phyloP scores from a whole-genome alignment of 1,284 basidiomycete species.

The Taiwanofungus camphoratus region DNA sequence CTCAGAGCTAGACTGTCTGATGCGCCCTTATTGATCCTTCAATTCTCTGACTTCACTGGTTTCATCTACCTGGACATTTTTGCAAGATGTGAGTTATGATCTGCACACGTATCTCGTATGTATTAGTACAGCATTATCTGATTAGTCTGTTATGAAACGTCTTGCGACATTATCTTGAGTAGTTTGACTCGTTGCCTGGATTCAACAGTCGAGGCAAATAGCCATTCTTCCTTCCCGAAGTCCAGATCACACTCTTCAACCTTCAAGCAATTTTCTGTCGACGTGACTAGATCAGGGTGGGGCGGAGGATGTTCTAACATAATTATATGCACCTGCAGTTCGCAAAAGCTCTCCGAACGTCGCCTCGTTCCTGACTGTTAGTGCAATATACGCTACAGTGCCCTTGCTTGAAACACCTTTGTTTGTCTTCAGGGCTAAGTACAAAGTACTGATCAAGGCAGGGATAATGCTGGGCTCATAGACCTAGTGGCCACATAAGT shows the following conservation, averaged over 20 bases:
- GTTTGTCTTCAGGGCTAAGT: constrained; percentile 36
- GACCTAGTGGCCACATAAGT: constrained; percentile 37
- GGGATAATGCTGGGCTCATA: constrained; percentile 63
- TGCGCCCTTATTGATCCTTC: neutral
- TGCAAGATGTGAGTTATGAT: too few species aligned
- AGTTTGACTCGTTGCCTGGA: too few species aligned
- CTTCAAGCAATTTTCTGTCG: constrained; percentile 4
- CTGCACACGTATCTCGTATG: too few species aligned
- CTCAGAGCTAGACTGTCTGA: constrained; percentile 10
- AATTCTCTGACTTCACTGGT: neutral
- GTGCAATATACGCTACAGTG: constrained; percentile 44
- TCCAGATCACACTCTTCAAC: neutral
- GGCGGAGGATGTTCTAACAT: neutral
- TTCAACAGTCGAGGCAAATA: too few species aligned
- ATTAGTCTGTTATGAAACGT: too few species aligned
- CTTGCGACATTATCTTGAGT: too few species aligned
- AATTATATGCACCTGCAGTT: constrained; percentile 29
- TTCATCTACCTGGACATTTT: neutral
- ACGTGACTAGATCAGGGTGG: neutral
- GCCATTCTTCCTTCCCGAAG: too few species aligned
- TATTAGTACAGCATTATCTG: too few species aligned
- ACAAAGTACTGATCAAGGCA: constrained; percentile 47
- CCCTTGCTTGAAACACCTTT: constrained; percentile 14
- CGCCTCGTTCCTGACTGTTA: constrained; percentile 46
- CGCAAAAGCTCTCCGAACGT: constrained; percentile 37